phyloP scores from a whole-genome alignment of 1,139 yeast species.

The Debaryomycetaceae sp. region DNA sequence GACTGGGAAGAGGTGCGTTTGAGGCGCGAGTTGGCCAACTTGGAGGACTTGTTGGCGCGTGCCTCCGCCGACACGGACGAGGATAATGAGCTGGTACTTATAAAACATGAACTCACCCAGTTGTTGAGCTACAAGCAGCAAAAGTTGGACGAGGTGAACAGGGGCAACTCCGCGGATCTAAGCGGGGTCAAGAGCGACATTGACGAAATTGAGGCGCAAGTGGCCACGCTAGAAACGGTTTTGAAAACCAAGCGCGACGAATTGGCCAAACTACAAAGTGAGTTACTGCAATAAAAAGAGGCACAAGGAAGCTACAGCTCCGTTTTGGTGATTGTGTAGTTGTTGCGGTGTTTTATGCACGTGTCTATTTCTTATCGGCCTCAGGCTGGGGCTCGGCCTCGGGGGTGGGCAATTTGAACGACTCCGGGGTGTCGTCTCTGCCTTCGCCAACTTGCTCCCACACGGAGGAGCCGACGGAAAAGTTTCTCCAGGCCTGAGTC shows the following conservation, averaged over 20 bases:
- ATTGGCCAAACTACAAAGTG: conserved; percentile 40
- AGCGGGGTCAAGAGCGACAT: conserved; percentile 51
- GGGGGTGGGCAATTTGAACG: conserved; percentile 78
- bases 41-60: conserved; percentile 58
- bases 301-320: conserved; percentile 6
- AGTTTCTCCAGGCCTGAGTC: conserved; percentile 90
- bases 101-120: conserved; percentile 76
- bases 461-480: conserved; percentile 80
- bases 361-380: conserved; percentile 14
- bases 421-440: conserved; percentile 74
- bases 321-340: conserved; percentile 2
- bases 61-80: conserved; percentile 50
- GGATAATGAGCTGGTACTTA: conserved; percentile 26
- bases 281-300: conserved; percentile 23
- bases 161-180: conserved; percentile 20
- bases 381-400: conserved; percentile 76
- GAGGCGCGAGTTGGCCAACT: conserved; percentile 70
- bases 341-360: conserved; percentile 19
- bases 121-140: conserved; percentile 67
- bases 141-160: conserved; percentile 14
- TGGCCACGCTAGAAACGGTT: conserved; percentile 55
- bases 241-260: conserved; percentile 48
- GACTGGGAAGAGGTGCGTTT: conserved; percentile 88
- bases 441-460: conserved; percentile 95
- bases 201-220: conserved; percentile 61